A percentile compares a stretch with the other conserved stretches of the same genome.
Conservation (phyloP, 371 early-diverging fungal genomes). For the Rhizomucor miehei region DNA sequence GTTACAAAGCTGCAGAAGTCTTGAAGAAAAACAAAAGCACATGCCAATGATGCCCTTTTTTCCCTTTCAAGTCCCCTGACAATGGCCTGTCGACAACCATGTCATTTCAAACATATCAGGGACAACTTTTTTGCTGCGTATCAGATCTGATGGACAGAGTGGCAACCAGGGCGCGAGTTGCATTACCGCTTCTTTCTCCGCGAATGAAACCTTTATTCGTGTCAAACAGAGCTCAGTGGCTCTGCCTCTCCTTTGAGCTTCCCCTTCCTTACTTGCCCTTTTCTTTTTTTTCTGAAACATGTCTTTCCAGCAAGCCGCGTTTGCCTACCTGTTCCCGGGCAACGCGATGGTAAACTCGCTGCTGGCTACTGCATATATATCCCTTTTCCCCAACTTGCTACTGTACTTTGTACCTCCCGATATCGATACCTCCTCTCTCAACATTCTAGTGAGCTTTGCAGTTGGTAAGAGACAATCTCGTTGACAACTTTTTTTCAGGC, state of each 20-base stretch:
- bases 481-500: background rate
- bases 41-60: no score
- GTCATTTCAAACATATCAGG: no score
- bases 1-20: no score
- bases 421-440: slow-evolving; percentile 67
- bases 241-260: slow-evolving; percentile 1
- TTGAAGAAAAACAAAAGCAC: no score
- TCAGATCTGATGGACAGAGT: no score
- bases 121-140: no score
- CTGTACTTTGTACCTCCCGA: slow-evolving; percentile 81
- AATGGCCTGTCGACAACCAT: no score
- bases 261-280: background rate
- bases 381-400: slow-evolving; percentile 78
- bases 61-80: no score
- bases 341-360: slow-evolving; percentile 68
- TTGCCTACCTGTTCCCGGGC: slow-evolving; percentile 60
- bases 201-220: slow-evolving; percentile 3
- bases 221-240: background rate
- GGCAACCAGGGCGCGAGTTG: no score
- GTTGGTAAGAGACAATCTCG: slow-evolving; percentile 47
- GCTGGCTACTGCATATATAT: slow-evolving; percentile 80
- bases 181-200: background rate
- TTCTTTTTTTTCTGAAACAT: slow-evolving; percentile 7
- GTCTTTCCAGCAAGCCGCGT: slow-evolving; percentile 43
- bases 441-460: slow-evolving; percentile 80